Conservation (phyloP, 768 basidiomycete species). For the Gelatoporia subvermispora region DNA sequence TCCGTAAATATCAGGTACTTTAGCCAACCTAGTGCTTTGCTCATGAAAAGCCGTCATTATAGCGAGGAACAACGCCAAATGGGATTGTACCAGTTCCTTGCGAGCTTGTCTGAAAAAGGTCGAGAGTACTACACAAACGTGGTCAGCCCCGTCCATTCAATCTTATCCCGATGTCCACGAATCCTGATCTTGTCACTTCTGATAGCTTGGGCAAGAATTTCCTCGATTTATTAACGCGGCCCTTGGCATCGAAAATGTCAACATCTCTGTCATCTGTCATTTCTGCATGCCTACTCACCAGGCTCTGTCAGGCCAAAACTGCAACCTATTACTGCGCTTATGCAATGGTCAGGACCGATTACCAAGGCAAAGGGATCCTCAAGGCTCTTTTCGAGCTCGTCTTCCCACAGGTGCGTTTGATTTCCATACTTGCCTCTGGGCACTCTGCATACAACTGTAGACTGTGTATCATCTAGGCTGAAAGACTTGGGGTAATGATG, state of each 20-base stretch:
- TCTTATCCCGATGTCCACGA: too few relatives aligned
- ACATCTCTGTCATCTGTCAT: not conserved
- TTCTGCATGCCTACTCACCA: not conserved
- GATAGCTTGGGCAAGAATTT: slow-evolving; percentile 1
- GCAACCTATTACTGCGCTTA: slow-evolving; percentile 13
- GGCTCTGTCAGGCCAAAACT: slow-evolving; percentile 3
- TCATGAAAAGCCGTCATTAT: not conserved
- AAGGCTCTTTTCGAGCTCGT: slow-evolving; percentile 8
- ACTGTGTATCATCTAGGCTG: slow-evolving; percentile 1
- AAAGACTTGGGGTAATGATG: slow-evolving; percentile 1
- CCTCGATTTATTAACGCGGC: not conserved
- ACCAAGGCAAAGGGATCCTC: slow-evolving; percentile 11
- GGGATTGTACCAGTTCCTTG: slow-evolving; percentile 12
- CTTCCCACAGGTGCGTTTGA: slow-evolving; percentile 5
- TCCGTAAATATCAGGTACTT: not conserved
- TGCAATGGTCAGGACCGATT: slow-evolving; percentile 13
- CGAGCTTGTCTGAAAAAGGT: slow-evolving; percentile 11
- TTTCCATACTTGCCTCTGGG: not conserved
- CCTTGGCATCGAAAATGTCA: slow-evolving; percentile 4
- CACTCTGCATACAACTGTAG: not conserved
- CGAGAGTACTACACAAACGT: slow-evolving; percentile 9
- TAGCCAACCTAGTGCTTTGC: too few relatives aligned
- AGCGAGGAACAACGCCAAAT: slow-evolving; percentile 14
- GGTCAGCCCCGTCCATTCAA: too few relatives aligned
- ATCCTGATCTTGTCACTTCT: too few relatives aligned